Conservation (phyloP, 306 rosid genomes). For the Coriaria nepalensis region DNA sequence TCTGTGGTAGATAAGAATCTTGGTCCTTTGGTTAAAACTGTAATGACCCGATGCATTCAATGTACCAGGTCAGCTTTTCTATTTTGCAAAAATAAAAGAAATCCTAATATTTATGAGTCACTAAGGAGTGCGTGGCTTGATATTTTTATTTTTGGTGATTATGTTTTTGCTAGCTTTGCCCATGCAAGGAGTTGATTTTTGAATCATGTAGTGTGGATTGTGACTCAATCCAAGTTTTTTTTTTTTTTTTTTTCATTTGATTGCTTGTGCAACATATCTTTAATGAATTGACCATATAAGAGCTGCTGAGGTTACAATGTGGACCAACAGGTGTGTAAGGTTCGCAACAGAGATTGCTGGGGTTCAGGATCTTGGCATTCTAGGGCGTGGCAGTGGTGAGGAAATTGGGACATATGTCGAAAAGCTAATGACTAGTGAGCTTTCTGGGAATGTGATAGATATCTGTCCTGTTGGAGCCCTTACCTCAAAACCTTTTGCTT, state of each 20-base stretch:
- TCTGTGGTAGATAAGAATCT: conserved; percentile 96
- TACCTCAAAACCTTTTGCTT: conserved; percentile 98
- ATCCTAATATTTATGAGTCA: no score
- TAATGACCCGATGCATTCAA: conserved; percentile 95
- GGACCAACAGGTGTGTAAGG: conserved; percentile 75
- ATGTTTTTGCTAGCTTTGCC: no score
- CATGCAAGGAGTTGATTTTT: no score
- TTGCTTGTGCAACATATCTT: background rate
- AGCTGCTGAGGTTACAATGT: no score
- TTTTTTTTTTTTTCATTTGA: no score
- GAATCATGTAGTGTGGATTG: no score
- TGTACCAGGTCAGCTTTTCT: conserved; percentile 70
- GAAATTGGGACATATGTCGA: conserved; percentile 98
- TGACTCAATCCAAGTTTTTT: no score
- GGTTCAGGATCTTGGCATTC: conserved; percentile 95
- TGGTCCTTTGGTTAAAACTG: conserved; percentile 97
- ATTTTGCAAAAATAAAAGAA: background rate
- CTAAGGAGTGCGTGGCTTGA: no score
- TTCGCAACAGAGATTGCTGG: conserved; percentile 98
- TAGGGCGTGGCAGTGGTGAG: conserved; percentile 99
- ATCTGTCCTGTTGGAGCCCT: conserved; percentile 97
- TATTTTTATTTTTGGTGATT: no score
- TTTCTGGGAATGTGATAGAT: conserved; percentile 96
- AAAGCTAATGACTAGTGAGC: conserved; percentile 94
- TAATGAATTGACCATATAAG: no score